phyloP scores from a whole-genome alignment of 2,329 filamentous ascomycete genomes.

The Metarhizium sp. region DNA sequence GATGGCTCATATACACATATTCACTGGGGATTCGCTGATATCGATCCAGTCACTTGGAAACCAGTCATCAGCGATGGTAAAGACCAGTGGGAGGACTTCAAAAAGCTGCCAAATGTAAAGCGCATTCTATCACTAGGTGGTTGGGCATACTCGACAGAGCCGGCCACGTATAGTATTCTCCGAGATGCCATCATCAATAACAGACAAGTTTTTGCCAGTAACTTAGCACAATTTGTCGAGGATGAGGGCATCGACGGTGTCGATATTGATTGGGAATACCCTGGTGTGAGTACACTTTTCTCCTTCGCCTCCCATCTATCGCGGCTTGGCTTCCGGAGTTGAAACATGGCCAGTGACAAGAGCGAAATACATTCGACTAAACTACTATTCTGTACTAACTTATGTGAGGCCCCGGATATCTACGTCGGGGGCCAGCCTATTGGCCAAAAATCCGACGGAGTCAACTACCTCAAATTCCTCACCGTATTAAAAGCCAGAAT shows the following conservation, averaged over 20 bases:
- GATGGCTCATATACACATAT: constrained; percentile 12
- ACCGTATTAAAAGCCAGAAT: constrained; percentile 1
- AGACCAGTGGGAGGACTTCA: constrained; percentile 15
- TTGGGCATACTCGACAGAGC: constrained; percentile 16
- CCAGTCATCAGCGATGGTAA: background rate
- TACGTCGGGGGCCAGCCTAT: background rate
- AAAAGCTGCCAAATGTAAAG: constrained; percentile 12
- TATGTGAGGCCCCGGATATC: background rate
- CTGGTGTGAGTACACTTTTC: constrained; percentile 11
- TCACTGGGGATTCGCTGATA: constrained; percentile 20
- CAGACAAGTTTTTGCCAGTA: constrained; percentile 21
- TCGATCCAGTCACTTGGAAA: constrained; percentile 13
- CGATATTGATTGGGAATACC: constrained; percentile 34
- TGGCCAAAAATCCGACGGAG: background rate
- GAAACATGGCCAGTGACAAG: background rate
- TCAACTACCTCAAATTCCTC: background rate
- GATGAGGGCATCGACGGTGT: constrained; percentile 26
- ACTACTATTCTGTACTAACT: background rate
- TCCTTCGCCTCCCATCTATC: background rate
- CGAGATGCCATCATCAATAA: constrained; percentile 19
- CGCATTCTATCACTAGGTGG: constrained; percentile 20
- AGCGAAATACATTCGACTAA: background rate
- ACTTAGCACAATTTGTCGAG: constrained; percentile 26
- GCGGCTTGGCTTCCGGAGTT: background rate
- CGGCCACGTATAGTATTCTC: constrained; percentile 13